These are phyloP conservation scores for Austroboletus sp. DNA, from an alignment of 1,284 basidiomycete species.

Conservation along the genomic window DNA sequence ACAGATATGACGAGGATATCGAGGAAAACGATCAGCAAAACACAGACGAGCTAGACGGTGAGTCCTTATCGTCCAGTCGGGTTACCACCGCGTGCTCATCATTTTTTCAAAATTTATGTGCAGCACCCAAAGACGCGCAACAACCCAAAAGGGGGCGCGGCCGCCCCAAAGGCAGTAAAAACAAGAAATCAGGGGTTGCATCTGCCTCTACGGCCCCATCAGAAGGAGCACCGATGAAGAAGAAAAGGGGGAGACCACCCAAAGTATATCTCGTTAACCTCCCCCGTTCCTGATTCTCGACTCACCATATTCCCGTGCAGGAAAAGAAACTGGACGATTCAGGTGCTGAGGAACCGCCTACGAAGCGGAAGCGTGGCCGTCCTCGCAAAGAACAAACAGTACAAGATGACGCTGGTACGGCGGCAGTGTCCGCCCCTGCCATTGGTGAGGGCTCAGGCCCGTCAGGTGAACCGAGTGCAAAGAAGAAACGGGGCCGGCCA, in stretches of 20 bases:
- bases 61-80: conserved; percentile 12
- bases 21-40: conserved; percentile 36
- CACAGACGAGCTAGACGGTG: conserved; percentile 35
- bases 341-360: conserved; percentile 42
- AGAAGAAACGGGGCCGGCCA: conserved; percentile 68
- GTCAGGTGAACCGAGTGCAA: conserved; percentile 38
- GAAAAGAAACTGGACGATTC: conserved; percentile 50
- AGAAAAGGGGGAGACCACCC: conserved; percentile 66
- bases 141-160: conserved; percentile 64
- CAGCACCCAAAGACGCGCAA: conserved; percentile 30
- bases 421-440: conserved; percentile 33
- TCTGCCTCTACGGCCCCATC: conserved; percentile 36
- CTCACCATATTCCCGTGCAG: conserved; percentile 31
- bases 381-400: conserved; percentile 57
- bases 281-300: conserved; percentile 27
- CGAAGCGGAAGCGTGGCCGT: conserved; percentile 64
- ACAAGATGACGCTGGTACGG: conserved; percentile 8
- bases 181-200: conserved; percentile 55
- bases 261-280: conserved; percentile 46
- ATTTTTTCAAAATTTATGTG: conserved; percentile 23
- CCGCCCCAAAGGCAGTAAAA: conserved; percentile 75
- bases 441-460: conserved; percentile 35
- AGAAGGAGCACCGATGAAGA: conserved; percentile 39
- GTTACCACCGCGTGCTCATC: conserved; percentile 5
- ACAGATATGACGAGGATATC: conserved; percentile 41